Base-by-base conservation (phyloP, 257 asterid species). In the Przewalskia tangutica region DNA sequence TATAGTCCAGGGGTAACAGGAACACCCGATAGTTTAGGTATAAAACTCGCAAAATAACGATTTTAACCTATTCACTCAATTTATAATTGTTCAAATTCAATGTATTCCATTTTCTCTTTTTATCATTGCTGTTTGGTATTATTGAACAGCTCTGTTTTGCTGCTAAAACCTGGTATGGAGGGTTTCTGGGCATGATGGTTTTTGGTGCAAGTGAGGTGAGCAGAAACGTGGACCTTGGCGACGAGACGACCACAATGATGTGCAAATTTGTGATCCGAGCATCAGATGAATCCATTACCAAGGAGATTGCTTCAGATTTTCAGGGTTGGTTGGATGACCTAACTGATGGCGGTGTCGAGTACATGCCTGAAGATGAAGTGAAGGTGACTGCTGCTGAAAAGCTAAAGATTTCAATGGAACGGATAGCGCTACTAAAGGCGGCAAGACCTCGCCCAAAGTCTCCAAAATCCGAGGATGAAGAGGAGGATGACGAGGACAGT, bases 311-410 rank as follows among this genome's bases (percentile, higher is more conserved):
- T 38, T 89, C 92, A 9, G 97, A 94, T 83, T 89, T 91, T 32
- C 98, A 94, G 85, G 97, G 97, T 54, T 94, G 98, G 98, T 88
- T 94, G 89, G 98, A 94, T 53, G 97, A 94, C 85, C 95, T 94
- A 51, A 94, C 97, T 23, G 97, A 92, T 73, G 97, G 97, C 20
- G 92, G 92, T 81, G 94, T 93, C 2, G 92, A 89, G 58, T 94
- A 94, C 90, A 90, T 92, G 95, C 97, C 98, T 4, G 97, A 92
- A 86, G 98, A 94, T 56, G 98, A 94, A 89, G 98, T 92, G 77
- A 92, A 94, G 84, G 91, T 87, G 54, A 92, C 97, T 44, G 95
- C 97, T 66, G 90, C 91, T 34, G 95, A 90, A 87, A 91, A 97
- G 84, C 86, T 94, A 64, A 88, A 88, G 86, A 89, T 84, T 85